These are phyloP conservation scores for Coniferiporia sulphurascens DNA, from an alignment of 1,284 basidiomycete genomes.

Conservation along the genomic window DNA sequence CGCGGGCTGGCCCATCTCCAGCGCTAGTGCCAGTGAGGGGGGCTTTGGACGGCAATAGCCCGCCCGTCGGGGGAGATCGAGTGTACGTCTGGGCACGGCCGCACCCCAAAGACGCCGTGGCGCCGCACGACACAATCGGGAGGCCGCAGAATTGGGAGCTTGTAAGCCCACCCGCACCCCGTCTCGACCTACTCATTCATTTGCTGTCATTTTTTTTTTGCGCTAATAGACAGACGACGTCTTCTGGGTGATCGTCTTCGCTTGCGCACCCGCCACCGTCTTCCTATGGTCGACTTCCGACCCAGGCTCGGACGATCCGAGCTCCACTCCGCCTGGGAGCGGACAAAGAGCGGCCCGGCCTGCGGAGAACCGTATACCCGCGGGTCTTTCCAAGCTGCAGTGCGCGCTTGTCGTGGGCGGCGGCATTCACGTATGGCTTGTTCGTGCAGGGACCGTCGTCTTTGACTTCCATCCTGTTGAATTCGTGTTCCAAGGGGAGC, in stretches of 20 bases:
- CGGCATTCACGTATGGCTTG: conserved; percentile 55
- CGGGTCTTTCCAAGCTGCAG: conserved; percentile 65
- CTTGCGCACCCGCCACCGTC: conserved; percentile 50
- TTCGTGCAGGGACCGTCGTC: conserved; percentile 47
- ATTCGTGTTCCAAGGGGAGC: conserved; percentile 50
- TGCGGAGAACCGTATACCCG: conserved; percentile 44
- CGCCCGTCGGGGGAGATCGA: conserved; percentile 57
- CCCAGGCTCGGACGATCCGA: neutral
- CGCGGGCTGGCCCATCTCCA: conserved; percentile 29
- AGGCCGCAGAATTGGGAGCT: conserved; percentile 54
- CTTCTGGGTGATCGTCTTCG: conserved; percentile 27
- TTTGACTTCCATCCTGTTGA: conserved; percentile 43
- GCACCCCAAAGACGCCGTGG: conserved; percentile 54
- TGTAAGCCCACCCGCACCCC: conserved; percentile 25
- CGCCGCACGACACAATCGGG: conserved; percentile 44
- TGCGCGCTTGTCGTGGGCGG: conserved; percentile 53
- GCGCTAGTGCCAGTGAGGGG: too few relatives aligned
- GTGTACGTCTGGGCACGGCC: conserved; percentile 72
- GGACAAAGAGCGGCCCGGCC: conserved; percentile 27
- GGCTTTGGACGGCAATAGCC: conserved; percentile 23
- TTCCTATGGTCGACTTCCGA: conserved; percentile 42
- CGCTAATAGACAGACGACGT: conserved; percentile 37
- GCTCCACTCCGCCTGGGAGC: neutral
- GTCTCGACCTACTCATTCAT: too few relatives aligned
- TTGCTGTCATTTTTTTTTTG: neutral